Evolutionary conservation across 257 asterid species (phyloP).

Genomic region (Misopates orontium): DNA sequence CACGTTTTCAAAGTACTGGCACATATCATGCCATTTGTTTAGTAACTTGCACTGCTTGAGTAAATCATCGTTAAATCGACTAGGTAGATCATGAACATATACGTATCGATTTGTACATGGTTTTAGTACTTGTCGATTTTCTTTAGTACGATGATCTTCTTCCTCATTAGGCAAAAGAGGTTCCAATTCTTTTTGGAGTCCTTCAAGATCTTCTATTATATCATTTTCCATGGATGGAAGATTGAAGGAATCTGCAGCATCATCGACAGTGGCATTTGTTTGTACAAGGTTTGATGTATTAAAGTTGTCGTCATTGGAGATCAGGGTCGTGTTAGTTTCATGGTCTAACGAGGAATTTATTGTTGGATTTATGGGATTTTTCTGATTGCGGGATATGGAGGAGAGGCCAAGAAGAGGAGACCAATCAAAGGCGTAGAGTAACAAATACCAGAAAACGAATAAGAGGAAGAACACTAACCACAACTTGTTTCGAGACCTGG

Average conservation of each 20-base stretch:
- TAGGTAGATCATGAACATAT: slow-evolving; percentile 61
- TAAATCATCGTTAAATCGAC: slow-evolving; percentile 54
- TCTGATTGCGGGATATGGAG: slow-evolving; percentile 6
- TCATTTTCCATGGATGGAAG: slow-evolving; percentile 7
- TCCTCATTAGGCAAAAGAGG: slow-evolving; percentile 3
- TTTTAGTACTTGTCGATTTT: background rate
- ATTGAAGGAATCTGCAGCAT: background rate
- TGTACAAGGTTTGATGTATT: too few relatives aligned
- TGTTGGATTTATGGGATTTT: slow-evolving; percentile 1
- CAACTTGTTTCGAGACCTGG: slow-evolving; percentile 26
- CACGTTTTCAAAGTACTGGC: slow-evolving; percentile 55
- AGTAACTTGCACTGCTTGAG: slow-evolving; percentile 49
- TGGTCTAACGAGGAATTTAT: too few relatives aligned
- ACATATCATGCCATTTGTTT: slow-evolving; percentile 75
- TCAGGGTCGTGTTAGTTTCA: too few relatives aligned
- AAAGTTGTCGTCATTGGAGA: too few relatives aligned
- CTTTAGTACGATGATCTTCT: background rate
- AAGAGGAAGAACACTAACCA: slow-evolving; percentile 52
- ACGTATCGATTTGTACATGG: slow-evolving; percentile 57
- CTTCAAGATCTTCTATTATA: slow-evolving; percentile 28
- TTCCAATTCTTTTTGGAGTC: slow-evolving; percentile 42
- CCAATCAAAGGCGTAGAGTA: slow-evolving; percentile 68
- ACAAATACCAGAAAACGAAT: slow-evolving; percentile 65
- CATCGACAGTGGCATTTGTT: too few relatives aligned
- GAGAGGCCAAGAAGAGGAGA: slow-evolving; percentile 10